Evolutionary conservation across 345 rosid genomes (phyloP), one percentile per base, ranked within the genome.

Genomic region (Gossypium australe): DNA sequence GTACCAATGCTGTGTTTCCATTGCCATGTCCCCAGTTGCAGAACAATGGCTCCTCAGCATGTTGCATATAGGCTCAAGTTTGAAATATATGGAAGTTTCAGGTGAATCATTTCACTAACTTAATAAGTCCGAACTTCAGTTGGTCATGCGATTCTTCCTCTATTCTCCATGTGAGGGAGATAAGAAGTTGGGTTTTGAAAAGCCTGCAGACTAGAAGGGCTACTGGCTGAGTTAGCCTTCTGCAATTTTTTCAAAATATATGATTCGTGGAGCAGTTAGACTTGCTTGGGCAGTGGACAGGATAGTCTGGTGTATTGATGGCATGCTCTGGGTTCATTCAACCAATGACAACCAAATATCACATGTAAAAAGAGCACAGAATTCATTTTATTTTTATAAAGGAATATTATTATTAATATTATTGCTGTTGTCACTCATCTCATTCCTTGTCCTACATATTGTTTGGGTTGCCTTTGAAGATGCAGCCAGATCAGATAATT

Each of bases 1-100:
- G 81, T 43, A 78, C 90, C 0, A 76, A 78, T 71, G 84, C 79
- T 0, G 92, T 93, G 5, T 84, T 76, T 70, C 98, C 98, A 63
- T 45, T 64, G 76, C 85, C 98, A 8, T 91, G 98, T 62, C 85
- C 90, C 3, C 85, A 91, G 84, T 76, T 93, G 82, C 94, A 75
- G 80, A 82, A 67, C 62, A 84, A 87, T 71, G 69, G 77, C 59
- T 80, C 81, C 13, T 69, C 85, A 9, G 49, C 84, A 2, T 75
- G 89, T 77, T 88, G 91, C 79, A 74, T 61, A 47, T 78, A 64
- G 74, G 70, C 76, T 14, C 75, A 78, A 73, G 67, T 29, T 71
- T 76, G 3, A 51, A 43, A 48, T 16, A 29, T 67, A 2, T 0
- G 29, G 59, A 62, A 58, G 62, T 25, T 44, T 69, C 24, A 3